Base-by-base conservation (phyloP, 2,329 filamentous ascomycete species). In the Elsinoe fawcettii region DNA sequence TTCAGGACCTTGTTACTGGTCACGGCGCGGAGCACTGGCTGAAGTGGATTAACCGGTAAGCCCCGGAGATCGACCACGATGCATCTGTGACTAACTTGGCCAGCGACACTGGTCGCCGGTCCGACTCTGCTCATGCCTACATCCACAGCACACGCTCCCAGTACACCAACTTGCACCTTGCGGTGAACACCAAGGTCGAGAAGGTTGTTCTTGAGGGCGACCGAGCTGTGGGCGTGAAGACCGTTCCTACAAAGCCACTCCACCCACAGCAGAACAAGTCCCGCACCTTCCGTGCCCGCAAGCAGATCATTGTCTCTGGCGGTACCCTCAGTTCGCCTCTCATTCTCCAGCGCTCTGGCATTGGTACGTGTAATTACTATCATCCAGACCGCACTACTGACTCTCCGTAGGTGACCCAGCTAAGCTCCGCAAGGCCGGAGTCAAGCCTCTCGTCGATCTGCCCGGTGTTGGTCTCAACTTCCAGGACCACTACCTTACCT, bases 21-120 rank as follows among this genome's bases (percentile, higher is more conserved):
- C 77, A 80, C 46, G 87, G 87, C 61, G 87, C 86, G 46, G 86
- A 90, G 72, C 87, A 90, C 62, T 91, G 87, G 87, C 74, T 91
- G 57, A 90, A 91, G 72, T 91, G 87, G 87, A 90, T 91, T 71
- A 90, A 91, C 66, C 80, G 75, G 49, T 73, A 74, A 55, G 43
- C 39, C 2, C 30, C 6, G 46, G 2, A n/a, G 37, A n/a, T 12
- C 5, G 7, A 46, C 25, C 46, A 1, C n/a, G 34, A 9, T n/a
- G 14, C 23, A 23, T 18, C 5, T 18, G 18, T 12, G 1, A 8
- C 60, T 51, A 56, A 59, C 20, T 7, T 54, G 8, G 12, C 3
- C 23, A 60, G 69, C 14, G 69, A 82, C 70, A 82, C 80, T 66
- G 87, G 87, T 44, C 82, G 87, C 53, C 85, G 87, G 58, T 87